Base-by-base conservation (phyloP, 768 basidiomycete genomes). In the Russula compacta region DNA sequence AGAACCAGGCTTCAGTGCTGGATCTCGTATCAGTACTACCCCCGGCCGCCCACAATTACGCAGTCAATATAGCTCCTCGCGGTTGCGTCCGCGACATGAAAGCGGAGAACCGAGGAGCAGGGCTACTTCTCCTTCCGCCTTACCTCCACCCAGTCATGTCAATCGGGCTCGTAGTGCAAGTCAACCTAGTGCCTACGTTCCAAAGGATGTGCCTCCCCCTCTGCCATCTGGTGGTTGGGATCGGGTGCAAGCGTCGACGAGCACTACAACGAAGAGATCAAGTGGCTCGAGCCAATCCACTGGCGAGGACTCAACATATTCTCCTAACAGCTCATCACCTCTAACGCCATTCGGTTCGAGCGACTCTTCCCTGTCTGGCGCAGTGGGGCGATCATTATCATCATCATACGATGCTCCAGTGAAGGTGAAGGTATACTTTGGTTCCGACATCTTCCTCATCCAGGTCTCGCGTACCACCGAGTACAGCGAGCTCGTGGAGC, bases 381-480 rank as follows among this genome's bases (percentile, higher is more conserved):
- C 82, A 46, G 64, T 69, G 75, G 77, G 67, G 17, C 69, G 55
- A 65, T 78, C 82, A 64, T 83, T 80, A 58, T 76, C 73, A 58
- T 79, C 77, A 67, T 81, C 81, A 53, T 81, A 80, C 62, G 83
- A 81, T 69, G 63, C 70, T 46, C 81, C 86, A 11, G 86, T 98
- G 46, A 92, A 94, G 71, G 85, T 98, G 70, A 95, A 95, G 74
- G 92, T 98, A 56, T 89, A 91, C 72, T 98, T 89, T 76, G 85
- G 92, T 68, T 90, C 95, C 67, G 94, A 97, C 71, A 89, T 97
- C 49, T 98, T 98, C 70, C 88, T 95, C 64, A 90, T 98, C 60
- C 89, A 92, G 73, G 92, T 95, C 29, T 81, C 89, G 46, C 81
- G 86, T 63, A 74, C 78, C 63, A 91, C 90, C 38, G 84, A 89